Conservation (phyloP, 352 stramenopile species). For the Pythium volutum region DNA sequence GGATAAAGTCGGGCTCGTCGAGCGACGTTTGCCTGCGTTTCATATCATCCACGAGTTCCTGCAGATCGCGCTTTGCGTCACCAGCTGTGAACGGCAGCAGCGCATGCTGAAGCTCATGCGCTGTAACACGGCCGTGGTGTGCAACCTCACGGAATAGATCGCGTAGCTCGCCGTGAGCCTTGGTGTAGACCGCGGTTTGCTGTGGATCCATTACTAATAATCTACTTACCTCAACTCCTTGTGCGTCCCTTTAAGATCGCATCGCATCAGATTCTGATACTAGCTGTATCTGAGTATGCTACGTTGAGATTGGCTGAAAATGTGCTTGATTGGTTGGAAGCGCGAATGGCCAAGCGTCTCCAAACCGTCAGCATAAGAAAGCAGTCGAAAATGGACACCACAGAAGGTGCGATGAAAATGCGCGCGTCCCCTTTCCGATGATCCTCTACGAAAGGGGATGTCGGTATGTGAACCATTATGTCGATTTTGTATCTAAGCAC, state of each 20-base stretch:
- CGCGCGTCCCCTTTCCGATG: background rate
- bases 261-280: constrained; percentile 10
- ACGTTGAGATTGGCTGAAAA: constrained; percentile 35
- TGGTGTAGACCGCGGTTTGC: constrained; percentile 38
- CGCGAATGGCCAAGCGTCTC: background rate
- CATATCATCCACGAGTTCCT: constrained; percentile 55
- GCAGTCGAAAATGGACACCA: constrained; percentile 26
- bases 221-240: too few relatives aligned
- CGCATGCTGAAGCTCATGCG: constrained; percentile 38
- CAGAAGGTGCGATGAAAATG: constrained; percentile 26
- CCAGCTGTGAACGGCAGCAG: constrained; percentile 60
- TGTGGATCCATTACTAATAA: constrained; percentile 46
- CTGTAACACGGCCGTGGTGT: constrained; percentile 41
- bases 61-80: constrained; percentile 48
- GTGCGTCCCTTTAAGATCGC: constrained; percentile 10
- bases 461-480: too few relatives aligned
- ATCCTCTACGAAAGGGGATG: background rate
- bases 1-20: constrained; percentile 61
- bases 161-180: constrained; percentile 49
- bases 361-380: background rate
- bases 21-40: constrained; percentile 35
- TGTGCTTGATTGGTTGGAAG: constrained; percentile 25
- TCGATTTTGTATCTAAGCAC: background rate
- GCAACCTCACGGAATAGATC: constrained; percentile 61
- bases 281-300: constrained; percentile 6